Conservation (phyloP, 441 rosid genomes). For the Populus hybrid region DNA sequence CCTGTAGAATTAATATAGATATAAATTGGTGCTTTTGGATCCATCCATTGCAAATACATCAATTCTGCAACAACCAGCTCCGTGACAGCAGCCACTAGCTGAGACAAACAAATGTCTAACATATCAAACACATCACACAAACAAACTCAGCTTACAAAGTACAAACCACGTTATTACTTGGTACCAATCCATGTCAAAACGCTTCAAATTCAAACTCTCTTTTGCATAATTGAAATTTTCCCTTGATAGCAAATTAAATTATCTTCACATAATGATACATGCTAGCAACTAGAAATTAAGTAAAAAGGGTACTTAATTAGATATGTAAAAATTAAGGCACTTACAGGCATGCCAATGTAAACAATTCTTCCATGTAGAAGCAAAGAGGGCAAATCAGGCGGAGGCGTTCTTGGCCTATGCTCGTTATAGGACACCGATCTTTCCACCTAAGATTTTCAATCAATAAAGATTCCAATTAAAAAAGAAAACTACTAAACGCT, state of each 20-base stretch:
- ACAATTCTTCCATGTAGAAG: slow-evolving; percentile 76
- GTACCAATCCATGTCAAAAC: background rate
- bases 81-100: slow-evolving; percentile 85
- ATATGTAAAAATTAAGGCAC: slow-evolving; percentile 7
- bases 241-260: background rate
- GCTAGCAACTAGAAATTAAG: background rate
- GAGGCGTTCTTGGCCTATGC: slow-evolving; percentile 54
- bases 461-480: background rate
- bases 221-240: background rate
- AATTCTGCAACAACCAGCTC: slow-evolving; percentile 76
- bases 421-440: slow-evolving; percentile 58
- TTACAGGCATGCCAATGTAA: slow-evolving; percentile 87
- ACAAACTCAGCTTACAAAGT: background rate
- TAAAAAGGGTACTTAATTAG: background rate
- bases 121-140: background rate
- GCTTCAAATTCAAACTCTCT: background rate
- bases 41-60: slow-evolving; percentile 78
- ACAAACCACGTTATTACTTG: background rate
- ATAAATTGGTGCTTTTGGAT: slow-evolving; percentile 68
- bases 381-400: slow-evolving; percentile 79
- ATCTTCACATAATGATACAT: background rate
- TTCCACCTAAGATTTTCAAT: slow-evolving; percentile 46
- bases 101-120: slow-evolving; percentile 22
- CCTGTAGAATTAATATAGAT: slow-evolving; percentile 86
- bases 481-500: slow-evolving; percentile 1